Percentiles rank a stretch among this genome's conserved stretches.
These are phyloP conservation scores for Penicillium macrosclerotiorum DNA, from an alignment of 495 filamentous ascomycete species.

Conservation along the genomic window DNA sequence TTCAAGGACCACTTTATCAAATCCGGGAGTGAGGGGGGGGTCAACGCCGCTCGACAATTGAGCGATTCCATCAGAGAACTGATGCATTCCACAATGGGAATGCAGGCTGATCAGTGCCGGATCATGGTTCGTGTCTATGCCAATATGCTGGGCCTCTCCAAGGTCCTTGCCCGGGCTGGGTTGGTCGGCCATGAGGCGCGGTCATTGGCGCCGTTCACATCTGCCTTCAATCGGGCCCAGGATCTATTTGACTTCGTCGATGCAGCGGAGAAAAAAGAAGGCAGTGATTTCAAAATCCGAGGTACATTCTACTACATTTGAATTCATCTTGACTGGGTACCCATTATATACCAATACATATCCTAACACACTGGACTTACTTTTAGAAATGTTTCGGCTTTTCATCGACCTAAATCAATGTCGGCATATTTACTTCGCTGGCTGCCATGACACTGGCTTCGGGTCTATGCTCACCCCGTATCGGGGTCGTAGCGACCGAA, in stretches of 20 bases:
- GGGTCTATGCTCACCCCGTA: conserved; percentile 54
- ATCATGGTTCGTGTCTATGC: conserved; percentile 63
- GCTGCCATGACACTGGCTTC: conserved; percentile 62
- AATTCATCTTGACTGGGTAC: neutral
- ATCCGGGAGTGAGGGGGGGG: conserved; percentile 54
- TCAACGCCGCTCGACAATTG: conserved; percentile 52
- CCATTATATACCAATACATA: neutral
- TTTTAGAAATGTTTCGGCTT: conserved; percentile 54
- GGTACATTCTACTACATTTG: conserved; percentile 27
- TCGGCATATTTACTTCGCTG: conserved; percentile 64
- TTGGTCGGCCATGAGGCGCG: conserved; percentile 49
- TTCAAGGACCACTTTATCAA: conserved; percentile 57
- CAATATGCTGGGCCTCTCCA: conserved; percentile 55
- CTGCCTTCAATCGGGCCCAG: conserved; percentile 58
- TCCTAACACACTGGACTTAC: conserved; percentile 1
- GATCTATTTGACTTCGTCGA: conserved; percentile 62
- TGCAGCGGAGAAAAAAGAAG: conserved; percentile 59
- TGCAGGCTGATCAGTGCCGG: conserved; percentile 50
- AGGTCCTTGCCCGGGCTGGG: conserved; percentile 45
- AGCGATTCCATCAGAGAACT: conserved; percentile 48
- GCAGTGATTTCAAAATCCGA: conserved; percentile 60
- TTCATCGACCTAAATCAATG: conserved; percentile 61
- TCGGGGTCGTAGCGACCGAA: conserved; percentile 39
- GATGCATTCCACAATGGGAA: conserved; percentile 43
- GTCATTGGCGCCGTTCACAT: conserved; percentile 52